A percentile compares a stretch with the other conserved stretches of the same genome.
Evolutionary conservation across 176 grass and related monocot species (phyloP).

Genomic region (Eleusine indica): DNA sequence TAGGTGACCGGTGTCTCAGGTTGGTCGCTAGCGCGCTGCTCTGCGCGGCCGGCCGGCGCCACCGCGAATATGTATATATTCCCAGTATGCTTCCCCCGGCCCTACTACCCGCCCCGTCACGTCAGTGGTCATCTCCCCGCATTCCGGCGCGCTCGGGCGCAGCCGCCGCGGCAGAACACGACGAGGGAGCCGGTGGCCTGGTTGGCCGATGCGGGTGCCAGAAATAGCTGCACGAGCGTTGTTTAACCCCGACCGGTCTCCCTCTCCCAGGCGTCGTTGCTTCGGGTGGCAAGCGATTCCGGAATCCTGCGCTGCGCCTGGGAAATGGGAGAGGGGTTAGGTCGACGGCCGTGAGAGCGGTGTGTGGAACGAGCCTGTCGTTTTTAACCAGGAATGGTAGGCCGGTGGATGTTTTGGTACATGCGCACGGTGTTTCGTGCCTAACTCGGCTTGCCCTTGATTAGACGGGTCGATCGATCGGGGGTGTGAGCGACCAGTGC

Average conservation of each 20-base stretch:
- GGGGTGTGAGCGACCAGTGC: too few relatives aligned
- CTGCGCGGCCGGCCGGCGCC: neutral
- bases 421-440: neutral
- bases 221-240: neutral
- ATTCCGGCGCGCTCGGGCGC: neutral
- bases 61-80: neutral
- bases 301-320: neutral
- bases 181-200: slow-evolving; percentile 11
- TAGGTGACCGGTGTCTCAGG: slow-evolving; percentile 30
- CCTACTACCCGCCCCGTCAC: neutral
- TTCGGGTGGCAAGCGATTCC: neutral
- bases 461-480: neutral
- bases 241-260: neutral
- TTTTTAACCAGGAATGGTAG: neutral
- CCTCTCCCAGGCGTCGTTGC: neutral
- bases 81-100: neutral
- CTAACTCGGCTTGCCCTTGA: neutral
- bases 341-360: slow-evolving; percentile 12
- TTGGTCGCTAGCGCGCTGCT: neutral
- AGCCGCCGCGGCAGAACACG: slow-evolving; percentile 3
- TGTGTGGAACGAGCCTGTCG: neutral
- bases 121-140: neutral
- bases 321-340: neutral
- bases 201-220: neutral
- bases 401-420: neutral